Evolutionary conservation across 1,284 basidiomycete species (phyloP), one percentile per base, ranked within the genome.

Genomic region (Fomitiporia mediterranea): DNA sequence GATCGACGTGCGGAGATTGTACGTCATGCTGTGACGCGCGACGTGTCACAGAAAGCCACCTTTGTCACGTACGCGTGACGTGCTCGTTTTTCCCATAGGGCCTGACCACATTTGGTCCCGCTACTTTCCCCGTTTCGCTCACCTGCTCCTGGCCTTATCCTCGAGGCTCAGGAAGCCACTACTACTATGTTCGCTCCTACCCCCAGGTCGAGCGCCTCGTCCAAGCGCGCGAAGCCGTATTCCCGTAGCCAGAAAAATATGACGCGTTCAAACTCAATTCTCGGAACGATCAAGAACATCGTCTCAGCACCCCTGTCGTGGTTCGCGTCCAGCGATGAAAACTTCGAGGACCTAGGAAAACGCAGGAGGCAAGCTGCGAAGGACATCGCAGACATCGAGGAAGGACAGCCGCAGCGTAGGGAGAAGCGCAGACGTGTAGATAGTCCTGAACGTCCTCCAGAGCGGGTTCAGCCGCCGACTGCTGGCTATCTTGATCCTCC

Each of bases 241-340:
- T 25, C 40, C 23, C 51, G 53, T 25, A 51, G 43, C 27, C 17
- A 25, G 17, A 21, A 50, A 37, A 23, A 42, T 11, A 53, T 57
- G 38, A 17, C 44, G 7, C 55, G 56, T 35, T 57, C 55, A n/a
- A 47, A 53, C 27, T 63, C 62, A 21, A 46, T 64, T 53, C 55
- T 63, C 44, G 59, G 54, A 23, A 62, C 67, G 9, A 61, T 86
- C 67, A 86, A 80, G 72, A 80, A 74, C 69, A 72, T 86, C 67
- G 82, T 86, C 61, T 77, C 82, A 17, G 79, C 81, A 13, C 82
- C 84, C 44, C 74, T 86, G 60, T 64, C 73, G 60, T 84, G 84
- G 83, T 77, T 84, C 61, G 68, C 69, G 61, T 68, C 70, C 66
- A 68, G 72, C 39, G 68, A 71, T 63, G 78, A 79, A 28, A 25